Evolutionary conservation across 495 filamentous ascomycete species (phyloP).

Genomic region (Aspergillus nidulans): DNA sequence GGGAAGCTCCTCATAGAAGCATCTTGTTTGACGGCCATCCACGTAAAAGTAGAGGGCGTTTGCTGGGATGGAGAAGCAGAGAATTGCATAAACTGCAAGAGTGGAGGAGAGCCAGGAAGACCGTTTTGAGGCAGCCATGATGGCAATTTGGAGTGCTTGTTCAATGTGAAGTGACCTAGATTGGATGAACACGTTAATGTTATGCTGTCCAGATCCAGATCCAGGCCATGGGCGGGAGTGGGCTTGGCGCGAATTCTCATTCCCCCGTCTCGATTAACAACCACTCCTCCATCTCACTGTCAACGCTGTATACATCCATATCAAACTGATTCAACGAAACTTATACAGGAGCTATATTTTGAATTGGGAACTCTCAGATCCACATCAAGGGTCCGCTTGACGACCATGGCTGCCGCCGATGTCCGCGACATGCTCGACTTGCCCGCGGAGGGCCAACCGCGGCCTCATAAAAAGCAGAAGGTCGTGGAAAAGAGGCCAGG

Average conservation of each 20-base stretch:
- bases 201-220: conserved; percentile 14
- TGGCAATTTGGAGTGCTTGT: background rate
- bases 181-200: conserved; percentile 4
- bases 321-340: background rate
- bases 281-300: conserved; percentile 16
- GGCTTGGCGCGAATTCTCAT: conserved; percentile 26
- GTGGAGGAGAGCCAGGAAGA: conserved; percentile 40
- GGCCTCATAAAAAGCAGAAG: conserved; percentile 75
- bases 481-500: conserved; percentile 65
- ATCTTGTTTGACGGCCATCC: conserved; percentile 65
- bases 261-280: conserved; percentile 9
- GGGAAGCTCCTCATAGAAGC: conserved; percentile 97
- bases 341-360: background rate
- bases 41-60: conserved; percentile 95
- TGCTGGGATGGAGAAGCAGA: conserved; percentile 52
- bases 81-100: conserved; percentile 34
- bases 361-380: background rate
- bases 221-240: conserved; percentile 11
- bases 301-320: background rate
- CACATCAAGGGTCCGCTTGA: background rate
- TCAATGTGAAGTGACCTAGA: background rate
- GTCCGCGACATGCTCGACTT: conserved; percentile 87
- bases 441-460: conserved; percentile 57
- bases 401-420: conserved; percentile 71
- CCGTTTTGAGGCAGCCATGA: conserved; percentile 33